Conservation (phyloP, 371 early-diverging fungal genomes). For the Chytridiales sp. region DNA sequence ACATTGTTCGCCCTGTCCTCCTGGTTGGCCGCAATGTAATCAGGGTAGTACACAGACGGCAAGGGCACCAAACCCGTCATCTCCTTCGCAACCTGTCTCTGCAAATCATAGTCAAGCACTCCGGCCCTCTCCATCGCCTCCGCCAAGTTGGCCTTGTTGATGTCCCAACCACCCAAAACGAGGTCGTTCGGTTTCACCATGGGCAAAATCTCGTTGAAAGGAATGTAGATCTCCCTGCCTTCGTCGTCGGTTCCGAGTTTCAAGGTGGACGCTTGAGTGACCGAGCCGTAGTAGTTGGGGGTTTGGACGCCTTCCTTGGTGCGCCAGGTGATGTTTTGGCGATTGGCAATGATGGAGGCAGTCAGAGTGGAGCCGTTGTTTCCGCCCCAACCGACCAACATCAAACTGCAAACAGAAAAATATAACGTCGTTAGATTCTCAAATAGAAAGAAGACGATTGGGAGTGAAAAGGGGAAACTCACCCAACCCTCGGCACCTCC, state of each 20-base stretch:
- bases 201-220: constrained; percentile 87
- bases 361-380: constrained; percentile 98
- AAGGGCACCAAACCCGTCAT: constrained; percentile 79
- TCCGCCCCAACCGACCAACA: constrained; percentile 98
- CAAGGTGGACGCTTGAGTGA: constrained; percentile 92
- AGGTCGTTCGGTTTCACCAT: constrained; percentile 95
- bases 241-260: constrained; percentile 77
- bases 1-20: constrained; percentile 92
- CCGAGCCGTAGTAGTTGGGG: constrained; percentile 95
- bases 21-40: constrained; percentile 92
- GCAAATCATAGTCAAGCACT: constrained; percentile 93
- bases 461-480: constrained; percentile 40
- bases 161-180: constrained; percentile 97
- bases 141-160: constrained; percentile 78
- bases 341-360: constrained; percentile 93
- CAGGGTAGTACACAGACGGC: constrained; percentile 93
- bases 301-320: constrained; percentile 88
- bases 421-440: no score
- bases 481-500: constrained; percentile 77
- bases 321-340: constrained; percentile 79
- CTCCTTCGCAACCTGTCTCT: constrained; percentile 83
- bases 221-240: constrained; percentile 84
- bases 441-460: neutral
- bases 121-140: constrained; percentile 90
- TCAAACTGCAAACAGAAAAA: constrained; percentile 55